phyloP scores from a whole-genome alignment of 148 eudicot genomes.

The Camellia granthamiana region DNA sequence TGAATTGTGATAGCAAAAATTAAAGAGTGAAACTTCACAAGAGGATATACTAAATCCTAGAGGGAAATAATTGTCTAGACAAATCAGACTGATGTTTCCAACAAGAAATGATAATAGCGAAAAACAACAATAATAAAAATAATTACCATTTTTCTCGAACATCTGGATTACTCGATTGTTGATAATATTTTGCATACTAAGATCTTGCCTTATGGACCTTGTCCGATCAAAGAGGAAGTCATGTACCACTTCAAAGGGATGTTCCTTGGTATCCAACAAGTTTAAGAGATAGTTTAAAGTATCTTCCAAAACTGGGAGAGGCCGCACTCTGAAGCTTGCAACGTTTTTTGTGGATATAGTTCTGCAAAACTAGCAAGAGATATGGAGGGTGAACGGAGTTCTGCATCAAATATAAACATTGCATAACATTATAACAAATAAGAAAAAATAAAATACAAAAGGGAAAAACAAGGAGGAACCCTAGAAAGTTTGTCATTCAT shows the following conservation, averaged over 20 bases:
- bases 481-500: background rate
- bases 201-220: conserved; percentile 96
- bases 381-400: conserved; percentile 9
- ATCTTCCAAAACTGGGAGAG: conserved; percentile 72
- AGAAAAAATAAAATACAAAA: background rate
- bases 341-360: conserved; percentile 66
- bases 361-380: conserved; percentile 81
- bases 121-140: background rate
- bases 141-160: conserved; percentile 85
- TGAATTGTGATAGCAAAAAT: background rate
- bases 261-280: conserved; percentile 55
- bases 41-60: background rate
- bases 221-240: conserved; percentile 91
- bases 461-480: background rate
- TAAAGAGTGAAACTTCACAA: background rate
- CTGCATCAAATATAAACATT: conserved; percentile 4
- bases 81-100: background rate
- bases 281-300: conserved; percentile 70
- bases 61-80: background rate
- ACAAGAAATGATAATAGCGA: background rate
- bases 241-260: conserved; percentile 77
- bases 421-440: background rate
- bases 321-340: conserved; percentile 71
- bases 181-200: conserved; percentile 72
- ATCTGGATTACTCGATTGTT: conserved; percentile 53